Base-by-base conservation (phyloP, 805 yeast genomes). In the Lipomyces japonicus region DNA sequence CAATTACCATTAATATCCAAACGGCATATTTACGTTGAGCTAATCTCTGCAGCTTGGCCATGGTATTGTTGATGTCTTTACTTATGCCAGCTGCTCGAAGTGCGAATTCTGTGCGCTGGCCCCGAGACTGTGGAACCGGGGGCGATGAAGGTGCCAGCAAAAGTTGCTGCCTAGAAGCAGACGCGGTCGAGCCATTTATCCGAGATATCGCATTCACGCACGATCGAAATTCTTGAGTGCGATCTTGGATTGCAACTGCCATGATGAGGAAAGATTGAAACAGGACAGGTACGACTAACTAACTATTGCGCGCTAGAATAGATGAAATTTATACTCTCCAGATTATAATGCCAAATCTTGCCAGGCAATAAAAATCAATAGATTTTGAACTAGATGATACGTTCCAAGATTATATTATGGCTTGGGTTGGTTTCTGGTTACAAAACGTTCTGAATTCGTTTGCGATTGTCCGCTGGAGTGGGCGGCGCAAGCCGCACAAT, bases 221-320 rank as follows among this genome's bases (percentile, higher is more conserved):
- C 63, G 89, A 90, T 60, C 89, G 91, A 72, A 91, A 91, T 74
- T 91, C 97, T 55, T 79, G 75, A 6, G 97, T 91, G 59, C 98
- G 75, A 69, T 91, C 95, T 65, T 52, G 58, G 37, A 54, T 42
- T 23, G 55, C 51, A 32, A 50, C 36, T 22, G 57, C 53, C 56
- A 51, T 54, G 19, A 12, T 44, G 35, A 22, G n/a, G n/a, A n/a
- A n/a, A n/a, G n/a, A n/a, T n/a, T n/a, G n/a, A n/a, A n/a, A n/a
- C n/a, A n/a, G n/a, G n/a, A n/a, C n/a, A n/a, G n/a, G n/a, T n/a
- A n/a, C n/a, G n/a, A n/a, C n/a, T n/a, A n/a, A n/a, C n/a, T n/a
- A n/a, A n/a, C n/a, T n/a, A n/a, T n/a, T n/a, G n/a, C n/a, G n/a
- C n/a, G n/a, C n/a, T n/a, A n/a, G n/a, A n/a, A n/a, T n/a, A n/a